Base-by-base conservation (phyloP, 257 asterid genomes). In the Rhazya stricta region DNA sequence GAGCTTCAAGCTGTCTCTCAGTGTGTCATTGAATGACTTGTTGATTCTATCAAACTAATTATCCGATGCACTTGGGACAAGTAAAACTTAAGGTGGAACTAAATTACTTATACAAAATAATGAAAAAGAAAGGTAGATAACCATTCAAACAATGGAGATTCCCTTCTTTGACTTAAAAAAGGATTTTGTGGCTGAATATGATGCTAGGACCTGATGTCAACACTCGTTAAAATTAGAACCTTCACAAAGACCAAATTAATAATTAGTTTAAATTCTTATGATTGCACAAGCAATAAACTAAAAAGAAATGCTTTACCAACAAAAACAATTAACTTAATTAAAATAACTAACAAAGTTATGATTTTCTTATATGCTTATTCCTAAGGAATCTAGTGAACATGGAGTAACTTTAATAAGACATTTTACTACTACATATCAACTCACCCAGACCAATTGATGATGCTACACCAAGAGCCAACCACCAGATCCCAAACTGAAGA, bases 391-490 rank as follows among this genome's bases (percentile, higher is more conserved):
- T 25, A 57, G 10, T 18, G 23, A 61, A 36, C 68, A 61, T 29
- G 4, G 32, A 7, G n/a, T 11, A 32, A 39, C 23, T 61, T 19
- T 32, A 32, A 21, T 63, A 32, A 63, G 68, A 34, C 45, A 36
- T 2, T 36, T 19, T 34, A 36, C 69, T 63, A 18, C 29, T 6
- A 63, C 0, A 6, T 18, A 18, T 5, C 27, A 34, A 77, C 86
- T 79, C 74, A 83, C 86, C 86, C 32, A 79, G 69, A 51, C 86
- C 86, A 48, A 83, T 77, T 57, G 84, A 83, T 63, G 86, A 83
- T 65, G 86, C 86, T 23, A 77, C 84, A 19, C 84, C 86, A 70
- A 83, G 86, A 62, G 79, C 84, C 82, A 83, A 53, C 86, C 86
- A 83, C 86, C 86, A 83, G 72, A 74, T 65, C 63, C 84, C 84